phyloP scores from a whole-genome alignment of 1,139 yeast species.

The Diutina catenulata region DNA sequence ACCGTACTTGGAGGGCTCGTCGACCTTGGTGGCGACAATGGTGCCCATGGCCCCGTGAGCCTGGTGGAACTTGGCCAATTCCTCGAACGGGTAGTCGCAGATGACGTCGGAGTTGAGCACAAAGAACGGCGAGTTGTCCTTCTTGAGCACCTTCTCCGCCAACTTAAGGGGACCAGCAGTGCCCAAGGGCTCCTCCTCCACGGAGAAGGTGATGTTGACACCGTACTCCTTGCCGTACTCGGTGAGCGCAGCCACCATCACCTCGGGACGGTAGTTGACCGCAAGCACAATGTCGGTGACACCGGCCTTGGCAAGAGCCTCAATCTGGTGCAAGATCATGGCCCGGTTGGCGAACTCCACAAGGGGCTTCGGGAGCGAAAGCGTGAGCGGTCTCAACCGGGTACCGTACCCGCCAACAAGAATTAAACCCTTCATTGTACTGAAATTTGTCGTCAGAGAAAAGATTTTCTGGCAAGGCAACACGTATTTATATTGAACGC shows the following conservation, averaged over 20 bases:
- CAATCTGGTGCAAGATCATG: slow-evolving; percentile 93
- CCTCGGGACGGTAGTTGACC: slow-evolving; percentile 98
- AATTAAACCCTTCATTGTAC: slow-evolving; percentile 88
- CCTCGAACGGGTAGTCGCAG: slow-evolving; percentile 95
- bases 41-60: slow-evolving; percentile 97
- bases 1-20: slow-evolving; percentile 99
- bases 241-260: slow-evolving; percentile 91
- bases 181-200: slow-evolving; percentile 98
- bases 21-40: slow-evolving; percentile 98
- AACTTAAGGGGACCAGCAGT: slow-evolving; percentile 98
- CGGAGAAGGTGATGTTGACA: slow-evolving; percentile 90
- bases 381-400: slow-evolving; percentile 96
- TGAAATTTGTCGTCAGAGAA: not conserved
- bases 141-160: slow-evolving; percentile 87
- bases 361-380: slow-evolving; percentile 95
- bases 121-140: slow-evolving; percentile 94
- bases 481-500: too few relatives aligned
- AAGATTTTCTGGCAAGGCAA: too few relatives aligned
- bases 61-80: slow-evolving; percentile 85
- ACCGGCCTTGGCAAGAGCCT: slow-evolving; percentile 96
- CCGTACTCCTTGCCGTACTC: slow-evolving; percentile 93
- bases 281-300: slow-evolving; percentile 98
- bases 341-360: slow-evolving; percentile 99
- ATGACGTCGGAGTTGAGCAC: slow-evolving; percentile 97
- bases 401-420: slow-evolving; percentile 99